Conservation (phyloP, 2,329 filamentous ascomycete species). For the Aschersonia sp. region DNA sequence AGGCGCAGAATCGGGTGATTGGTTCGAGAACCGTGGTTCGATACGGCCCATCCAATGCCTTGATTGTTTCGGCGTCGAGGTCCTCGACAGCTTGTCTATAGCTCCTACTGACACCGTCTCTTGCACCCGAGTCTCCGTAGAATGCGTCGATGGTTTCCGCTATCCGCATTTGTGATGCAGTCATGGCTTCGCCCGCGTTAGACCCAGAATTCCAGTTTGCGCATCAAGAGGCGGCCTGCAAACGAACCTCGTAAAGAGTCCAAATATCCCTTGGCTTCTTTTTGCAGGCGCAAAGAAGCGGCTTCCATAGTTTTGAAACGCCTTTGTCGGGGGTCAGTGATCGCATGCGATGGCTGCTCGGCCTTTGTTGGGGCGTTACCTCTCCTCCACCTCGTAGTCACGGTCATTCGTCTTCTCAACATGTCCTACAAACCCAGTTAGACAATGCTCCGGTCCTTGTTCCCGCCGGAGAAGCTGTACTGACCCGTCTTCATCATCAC, state of each 20-base stretch:
- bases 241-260: slow-evolving; percentile 72
- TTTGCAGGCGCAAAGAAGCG: slow-evolving; percentile 80
- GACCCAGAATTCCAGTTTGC: too few species aligned
- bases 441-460: neutral
- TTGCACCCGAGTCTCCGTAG: slow-evolving; percentile 89
- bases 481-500: slow-evolving; percentile 98
- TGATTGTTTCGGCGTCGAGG: slow-evolving; percentile 94
- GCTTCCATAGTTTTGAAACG: slow-evolving; percentile 97
- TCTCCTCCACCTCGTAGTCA: slow-evolving; percentile 95
- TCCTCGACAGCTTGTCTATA: slow-evolving; percentile 99
- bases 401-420: slow-evolving; percentile 98
- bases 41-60: slow-evolving; percentile 92
- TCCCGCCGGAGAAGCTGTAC: slow-evolving; percentile 8
- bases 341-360: neutral
- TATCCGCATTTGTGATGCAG: slow-evolving; percentile 96
- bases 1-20: slow-evolving; percentile 90
- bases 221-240: too few species aligned
- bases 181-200: slow-evolving; percentile 57
- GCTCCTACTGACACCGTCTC: slow-evolving; percentile 85
- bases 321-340: slow-evolving; percentile 28
- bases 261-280: slow-evolving; percentile 95
- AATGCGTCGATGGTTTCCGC: slow-evolving; percentile 99
- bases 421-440: slow-evolving; percentile 45
- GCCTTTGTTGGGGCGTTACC: slow-evolving; percentile 29
- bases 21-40: slow-evolving; percentile 88